A percentile compares a stretch with the other conserved stretches of the same genome.
phyloP scores from a whole-genome alignment of 257 asterid species.

The Echium plantagineum region DNA sequence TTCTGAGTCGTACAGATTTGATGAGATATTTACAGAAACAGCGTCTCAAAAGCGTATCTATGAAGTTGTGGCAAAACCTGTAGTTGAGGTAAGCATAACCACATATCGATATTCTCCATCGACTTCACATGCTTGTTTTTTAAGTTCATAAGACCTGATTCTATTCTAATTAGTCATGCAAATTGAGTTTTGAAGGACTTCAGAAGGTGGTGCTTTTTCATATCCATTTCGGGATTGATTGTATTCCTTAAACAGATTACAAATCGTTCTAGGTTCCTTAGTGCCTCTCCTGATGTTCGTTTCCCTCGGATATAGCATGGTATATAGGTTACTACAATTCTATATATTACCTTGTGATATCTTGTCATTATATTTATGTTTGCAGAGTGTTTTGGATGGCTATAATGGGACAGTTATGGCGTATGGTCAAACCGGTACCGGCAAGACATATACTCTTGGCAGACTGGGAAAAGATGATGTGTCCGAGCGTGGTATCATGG shows the following conservation, averaged over 20 bases:
- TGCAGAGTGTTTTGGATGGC: constrained; percentile 87
- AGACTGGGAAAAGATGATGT: constrained; percentile 58
- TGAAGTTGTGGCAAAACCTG: constrained; percentile 90
- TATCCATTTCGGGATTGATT: not conserved
- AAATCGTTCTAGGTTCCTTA: not conserved
- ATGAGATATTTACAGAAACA: constrained; percentile 65
- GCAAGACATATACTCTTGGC: constrained; percentile 86
- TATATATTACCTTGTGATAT: not conserved
- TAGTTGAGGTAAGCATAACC: constrained; percentile 53
- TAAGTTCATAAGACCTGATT: no score
- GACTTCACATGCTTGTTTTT: not conserved
- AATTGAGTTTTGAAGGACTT: not conserved
- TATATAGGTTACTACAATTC: not conserved
- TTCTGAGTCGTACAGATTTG: constrained; percentile 66
- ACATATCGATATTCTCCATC: not conserved
- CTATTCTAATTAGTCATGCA: not conserved
- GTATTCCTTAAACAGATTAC: not conserved
- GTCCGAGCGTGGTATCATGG: constrained; percentile 89
- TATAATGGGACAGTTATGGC: constrained; percentile 91
- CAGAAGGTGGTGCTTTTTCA: not conserved
- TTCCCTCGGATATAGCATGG: not conserved
- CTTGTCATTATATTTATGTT: constrained; percentile 7
- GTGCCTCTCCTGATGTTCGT: not conserved
- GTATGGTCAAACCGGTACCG: constrained; percentile 93
- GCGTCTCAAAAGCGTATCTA: constrained; percentile 86